Evolutionary conservation across 1,139 yeast genomes (phyloP), one percentile per base, ranked within the genome.

Genomic region (Saccharomyces hybrid): DNA sequence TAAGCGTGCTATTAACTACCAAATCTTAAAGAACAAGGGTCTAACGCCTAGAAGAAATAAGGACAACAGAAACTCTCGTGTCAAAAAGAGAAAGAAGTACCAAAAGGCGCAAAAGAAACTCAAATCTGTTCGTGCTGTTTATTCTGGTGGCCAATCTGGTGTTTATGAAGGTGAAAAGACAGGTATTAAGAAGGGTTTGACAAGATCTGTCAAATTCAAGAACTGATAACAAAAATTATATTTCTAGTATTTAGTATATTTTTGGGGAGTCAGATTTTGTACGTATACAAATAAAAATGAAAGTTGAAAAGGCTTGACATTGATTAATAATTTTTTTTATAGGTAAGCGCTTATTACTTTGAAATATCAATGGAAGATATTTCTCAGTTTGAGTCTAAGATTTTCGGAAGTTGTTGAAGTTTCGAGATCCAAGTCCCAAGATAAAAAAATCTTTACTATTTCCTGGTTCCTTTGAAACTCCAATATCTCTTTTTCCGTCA

Each of bases 61-160:
- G 78, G 97, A 89, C 63, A 84, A 87, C 77, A 81, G 98, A 75
- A 95, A 93, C 71, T 82, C 98, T 47, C 86, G 99, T 75, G 98
- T 93, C 68, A 93, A 93, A 79, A 93, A 93, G 95, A 86, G 98
- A 79, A 88, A 84, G 83, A 89, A 89, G 82, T 93, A 88, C 75
- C 98, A 89, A 61, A 80, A 82, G 70, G 99, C 99, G 46, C 84
- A 90, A 76, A 91, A 90, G 89, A 90, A 90, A 72, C 85, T 95
- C 71, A 84, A 85, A 69, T 86, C 96, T 57, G 86, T 88, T 60
- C 85, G 96, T 72, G 89, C 88, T 57, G 97, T 90, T 28, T 90
- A 86, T 77, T 80, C 85, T 64, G 84, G 82, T 49, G 71, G 71
- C 48, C 88, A 84, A 64, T 78, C 81, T 59, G 90, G 96, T 54